Evolutionary conservation across 305 asterid genomes (phyloP).

Genomic region (Rubia peregrina): DNA sequence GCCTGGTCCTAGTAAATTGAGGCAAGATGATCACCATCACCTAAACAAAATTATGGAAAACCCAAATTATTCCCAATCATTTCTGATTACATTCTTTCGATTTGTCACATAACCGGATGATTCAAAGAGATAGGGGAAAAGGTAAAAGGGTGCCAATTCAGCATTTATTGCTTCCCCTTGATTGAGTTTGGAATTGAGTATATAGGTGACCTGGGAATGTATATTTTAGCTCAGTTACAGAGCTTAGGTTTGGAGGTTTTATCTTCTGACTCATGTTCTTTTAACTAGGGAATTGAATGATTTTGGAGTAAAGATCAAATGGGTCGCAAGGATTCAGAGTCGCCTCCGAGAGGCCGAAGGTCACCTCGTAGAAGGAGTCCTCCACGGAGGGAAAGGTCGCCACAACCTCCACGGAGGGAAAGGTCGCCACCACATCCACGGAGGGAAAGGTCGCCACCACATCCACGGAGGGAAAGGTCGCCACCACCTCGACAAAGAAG

Average conservation of each 20-base stretch:
- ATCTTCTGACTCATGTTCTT: not conserved
- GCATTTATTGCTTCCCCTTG: not conserved
- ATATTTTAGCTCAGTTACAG: too few relatives aligned
- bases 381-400: slow-evolving; percentile 51
- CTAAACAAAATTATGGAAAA: too few relatives aligned
- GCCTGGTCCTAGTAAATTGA: too few relatives aligned
- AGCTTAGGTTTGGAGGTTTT: not conserved
- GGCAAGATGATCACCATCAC: too few relatives aligned
- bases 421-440: slow-evolving; percentile 23
- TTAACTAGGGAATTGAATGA: slow-evolving; percentile 5
- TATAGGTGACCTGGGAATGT: too few relatives aligned
- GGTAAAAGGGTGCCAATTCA: too few relatives aligned
- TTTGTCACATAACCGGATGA: slow-evolving; percentile 38
- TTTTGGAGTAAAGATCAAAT: slow-evolving; percentile 19
- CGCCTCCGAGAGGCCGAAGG: slow-evolving; percentile 51
- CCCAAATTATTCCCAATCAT: too few relatives aligned
- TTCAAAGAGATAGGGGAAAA: slow-evolving; percentile 7
- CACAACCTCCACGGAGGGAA: not conserved
- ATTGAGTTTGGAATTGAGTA: too few relatives aligned
- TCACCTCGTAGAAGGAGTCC: slow-evolving; percentile 62
- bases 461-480: slow-evolving; percentile 55
- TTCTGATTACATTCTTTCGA: too few relatives aligned
- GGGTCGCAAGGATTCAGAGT: slow-evolving; percentile 59
- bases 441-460: slow-evolving; percentile 56
- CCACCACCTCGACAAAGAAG: slow-evolving; percentile 43